A percentile compares a stretch with the other conserved stretches of the same genome.
phyloP scores from a whole-genome alignment of 2,329 filamentous ascomycete species.

The Xylaria sp. region DNA sequence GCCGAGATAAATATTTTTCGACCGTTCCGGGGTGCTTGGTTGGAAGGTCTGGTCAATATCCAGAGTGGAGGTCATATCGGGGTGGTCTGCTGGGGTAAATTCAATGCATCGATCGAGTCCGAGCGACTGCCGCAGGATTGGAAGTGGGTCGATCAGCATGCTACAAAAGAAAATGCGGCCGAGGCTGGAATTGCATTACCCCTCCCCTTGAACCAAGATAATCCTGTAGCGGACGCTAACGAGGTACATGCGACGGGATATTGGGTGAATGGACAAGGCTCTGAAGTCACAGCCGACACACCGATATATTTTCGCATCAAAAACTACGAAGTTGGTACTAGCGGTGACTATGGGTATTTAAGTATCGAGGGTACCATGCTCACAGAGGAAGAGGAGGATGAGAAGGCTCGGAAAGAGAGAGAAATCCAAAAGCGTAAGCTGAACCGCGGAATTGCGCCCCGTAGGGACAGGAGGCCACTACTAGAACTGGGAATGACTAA shows the following conservation, averaged over 20 bases:
- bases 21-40: constrained; percentile 75
- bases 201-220: constrained; percentile 52
- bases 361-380: constrained; percentile 92
- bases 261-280: constrained; percentile 78
- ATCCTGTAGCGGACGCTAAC: constrained; percentile 54
- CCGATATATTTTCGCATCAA: constrained; percentile 81
- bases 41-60: constrained; percentile 85
- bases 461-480: constrained; percentile 48
- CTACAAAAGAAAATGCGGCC: constrained; percentile 44
- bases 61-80: constrained; percentile 91
- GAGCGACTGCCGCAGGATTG: constrained; percentile 80
- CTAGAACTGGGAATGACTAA: constrained; percentile 69
- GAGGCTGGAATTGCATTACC: constrained; percentile 46
- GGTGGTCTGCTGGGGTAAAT: constrained; percentile 88
- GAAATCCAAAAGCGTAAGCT: constrained; percentile 52
- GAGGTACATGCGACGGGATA: constrained; percentile 71
- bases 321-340: constrained; percentile 83
- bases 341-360: constrained; percentile 80
- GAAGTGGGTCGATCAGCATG: constrained; percentile 77
- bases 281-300: constrained; percentile 70
- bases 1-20: constrained; percentile 87
- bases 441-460: constrained; percentile 51
- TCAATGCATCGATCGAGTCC: constrained; percentile 88
- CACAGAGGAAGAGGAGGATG: constrained; percentile 71
- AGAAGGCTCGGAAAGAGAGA: constrained; percentile 66